phyloP scores from a whole-genome alignment of 345 rosid genomes.

The Odontarrhena argentea region DNA sequence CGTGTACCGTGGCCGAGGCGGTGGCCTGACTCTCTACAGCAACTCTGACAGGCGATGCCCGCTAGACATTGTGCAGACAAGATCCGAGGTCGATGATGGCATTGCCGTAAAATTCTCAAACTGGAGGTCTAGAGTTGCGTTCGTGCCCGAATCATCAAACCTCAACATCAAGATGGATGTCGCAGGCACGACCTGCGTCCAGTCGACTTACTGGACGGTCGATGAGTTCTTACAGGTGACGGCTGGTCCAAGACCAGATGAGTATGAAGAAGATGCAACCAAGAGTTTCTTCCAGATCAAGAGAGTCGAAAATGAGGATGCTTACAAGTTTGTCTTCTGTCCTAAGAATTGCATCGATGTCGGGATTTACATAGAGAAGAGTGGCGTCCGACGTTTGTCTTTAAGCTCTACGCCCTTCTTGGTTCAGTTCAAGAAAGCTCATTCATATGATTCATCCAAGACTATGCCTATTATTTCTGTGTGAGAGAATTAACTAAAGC shows the following conservation, averaged over 20 bases:
- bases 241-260: neutral
- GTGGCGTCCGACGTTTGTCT: conserved; percentile 8
- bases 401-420: neutral
- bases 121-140: neutral
- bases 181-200: neutral
- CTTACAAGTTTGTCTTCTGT: conserved; percentile 19
- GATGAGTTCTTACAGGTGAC: neutral
- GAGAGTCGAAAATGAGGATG: neutral
- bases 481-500: neutral
- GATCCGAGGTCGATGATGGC: neutral
- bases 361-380: neutral
- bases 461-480: neutral
- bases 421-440: conserved; percentile 4
- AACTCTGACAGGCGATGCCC: too few relatives aligned
- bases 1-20: neutral
- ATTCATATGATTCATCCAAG: neutral
- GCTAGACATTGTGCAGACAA: neutral
- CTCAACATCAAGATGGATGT: neutral
- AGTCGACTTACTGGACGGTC: neutral
- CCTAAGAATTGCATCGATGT: conserved; percentile 7
- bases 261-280: neutral
- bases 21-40: neutral
- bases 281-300: neutral
- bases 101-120: conserved; percentile 2
- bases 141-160: neutral